These are phyloP conservation scores for Solanum stenotomum DNA, from an alignment of 257 asterid species.

Conservation along the genomic window DNA sequence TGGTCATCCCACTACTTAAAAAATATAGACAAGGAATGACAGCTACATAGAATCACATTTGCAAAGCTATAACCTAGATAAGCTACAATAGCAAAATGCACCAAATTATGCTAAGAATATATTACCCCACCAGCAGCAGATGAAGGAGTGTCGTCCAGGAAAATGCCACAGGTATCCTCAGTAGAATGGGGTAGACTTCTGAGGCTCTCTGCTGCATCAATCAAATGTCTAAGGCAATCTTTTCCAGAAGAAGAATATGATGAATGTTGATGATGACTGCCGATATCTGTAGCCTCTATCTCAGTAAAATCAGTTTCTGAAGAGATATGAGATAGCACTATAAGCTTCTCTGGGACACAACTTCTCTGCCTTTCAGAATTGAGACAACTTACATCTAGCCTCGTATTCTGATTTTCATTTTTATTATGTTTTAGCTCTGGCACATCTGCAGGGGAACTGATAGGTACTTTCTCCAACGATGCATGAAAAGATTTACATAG, in stretches of 20 bases:
- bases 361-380: not conserved
- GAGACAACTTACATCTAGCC: not conserved
- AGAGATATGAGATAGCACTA: not conserved
- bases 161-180: conserved; percentile 4
- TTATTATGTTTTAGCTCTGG: not conserved
- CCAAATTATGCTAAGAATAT: not conserved
- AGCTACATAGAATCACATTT: not conserved
- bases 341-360: not conserved
- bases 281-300: conserved; percentile 1
- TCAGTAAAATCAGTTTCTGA: conserved; percentile 1
- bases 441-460: not conserved
- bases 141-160: not conserved
- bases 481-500: not conserved
- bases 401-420: not conserved
- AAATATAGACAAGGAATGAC: not conserved
- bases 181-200: not conserved
- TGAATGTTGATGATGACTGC: not conserved
- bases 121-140: conserved; percentile 12
- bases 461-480: not conserved
- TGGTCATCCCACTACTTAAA: not conserved
- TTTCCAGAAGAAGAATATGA: conserved; percentile 3
- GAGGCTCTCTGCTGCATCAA: not conserved
- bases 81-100: not conserved
- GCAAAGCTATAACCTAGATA: not conserved
- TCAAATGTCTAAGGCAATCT: not conserved